A percentile compares a stretch with the other conserved stretches of the same genome.
phyloP scores from a whole-genome alignment of 805 yeast species.

The Myxozyma vanderwaltii region DNA sequence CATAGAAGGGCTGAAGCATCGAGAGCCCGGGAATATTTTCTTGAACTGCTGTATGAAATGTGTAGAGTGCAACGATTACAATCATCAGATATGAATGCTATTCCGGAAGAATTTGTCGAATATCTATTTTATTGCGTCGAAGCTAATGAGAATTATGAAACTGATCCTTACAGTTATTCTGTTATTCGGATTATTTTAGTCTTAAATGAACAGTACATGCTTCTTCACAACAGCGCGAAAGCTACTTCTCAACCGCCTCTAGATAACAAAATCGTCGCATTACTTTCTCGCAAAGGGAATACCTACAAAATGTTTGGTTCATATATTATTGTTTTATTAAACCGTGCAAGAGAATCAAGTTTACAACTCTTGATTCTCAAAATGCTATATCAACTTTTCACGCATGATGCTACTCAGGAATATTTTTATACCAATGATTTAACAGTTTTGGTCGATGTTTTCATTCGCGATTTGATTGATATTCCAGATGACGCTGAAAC shows the following conservation, averaged over 20 bases:
- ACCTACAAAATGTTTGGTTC: slow-evolving; percentile 62
- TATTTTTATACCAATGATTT: slow-evolving; percentile 81
- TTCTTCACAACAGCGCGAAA: slow-evolving; percentile 43
- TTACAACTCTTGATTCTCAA: slow-evolving; percentile 78
- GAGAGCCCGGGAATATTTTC: slow-evolving; percentile 48
- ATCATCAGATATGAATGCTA: slow-evolving; percentile 46
- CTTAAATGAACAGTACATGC: slow-evolving; percentile 86
- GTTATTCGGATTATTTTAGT: slow-evolving; percentile 72
- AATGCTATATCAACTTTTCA: slow-evolving; percentile 70
- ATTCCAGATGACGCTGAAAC: slow-evolving; percentile 59
- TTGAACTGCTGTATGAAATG: slow-evolving; percentile 59
- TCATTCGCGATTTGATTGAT: slow-evolving; percentile 76
- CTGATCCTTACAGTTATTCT: slow-evolving; percentile 63
- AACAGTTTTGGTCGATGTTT: slow-evolving; percentile 78
- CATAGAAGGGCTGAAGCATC: slow-evolving; percentile 6
- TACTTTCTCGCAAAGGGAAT: slow-evolving; percentile 50
- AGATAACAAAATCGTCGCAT: slow-evolving; percentile 57
- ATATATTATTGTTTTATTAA: slow-evolving; percentile 70
- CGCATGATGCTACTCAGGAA: slow-evolving; percentile 63
- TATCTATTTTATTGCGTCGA: slow-evolving; percentile 53
- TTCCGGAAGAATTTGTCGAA: slow-evolving; percentile 52
- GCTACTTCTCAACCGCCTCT: not conserved
- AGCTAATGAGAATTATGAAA: slow-evolving; percentile 41
- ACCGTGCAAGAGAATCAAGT: slow-evolving; percentile 65
- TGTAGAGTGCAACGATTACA: slow-evolving; percentile 54